These are phyloP conservation scores for Thermochaetoides thermophila DNA, from an alignment of 495 filamentous ascomycete genomes.

Conservation along the genomic window DNA sequence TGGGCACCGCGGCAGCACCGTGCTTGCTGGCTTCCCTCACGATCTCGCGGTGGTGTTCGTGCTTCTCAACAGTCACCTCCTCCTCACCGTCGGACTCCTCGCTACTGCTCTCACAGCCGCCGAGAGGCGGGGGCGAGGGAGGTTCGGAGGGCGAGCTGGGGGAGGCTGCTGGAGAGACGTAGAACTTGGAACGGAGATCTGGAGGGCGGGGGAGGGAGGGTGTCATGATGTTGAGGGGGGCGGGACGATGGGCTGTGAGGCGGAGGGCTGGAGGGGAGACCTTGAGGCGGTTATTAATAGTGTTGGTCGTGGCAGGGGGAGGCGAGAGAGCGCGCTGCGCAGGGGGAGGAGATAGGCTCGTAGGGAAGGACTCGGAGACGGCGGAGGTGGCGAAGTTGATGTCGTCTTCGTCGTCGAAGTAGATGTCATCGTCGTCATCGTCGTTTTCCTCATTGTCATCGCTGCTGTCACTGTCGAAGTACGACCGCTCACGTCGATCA, in stretches of 20 bases:
- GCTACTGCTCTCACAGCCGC: background rate
- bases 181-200: background rate
- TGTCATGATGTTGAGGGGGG: no score
- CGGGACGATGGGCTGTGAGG: conserved; percentile 6
- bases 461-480: background rate
- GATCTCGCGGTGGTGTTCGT: background rate
- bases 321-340: conserved; percentile 26
- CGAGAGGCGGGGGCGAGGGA: background rate
- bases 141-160: background rate
- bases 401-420: conserved; percentile 38
- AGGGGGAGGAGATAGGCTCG: conserved; percentile 34
- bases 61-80: background rate
- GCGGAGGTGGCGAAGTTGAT: conserved; percentile 39
- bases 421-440: conserved; percentile 37
- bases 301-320: conserved; percentile 10
- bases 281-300: background rate
- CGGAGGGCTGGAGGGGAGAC: conserved; percentile 1
- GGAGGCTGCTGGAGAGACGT: background rate
- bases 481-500: no score
- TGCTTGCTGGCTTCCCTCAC: no score
- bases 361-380: conserved; percentile 23
- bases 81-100: background rate
- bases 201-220: background rate
- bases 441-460: no score
- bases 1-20: no score